Evolutionary conservation across 2,329 filamentous ascomycete genomes (phyloP), one percentile per base, ranked within the genome.

Genomic region (Colletotrichum tamarilloi): DNA sequence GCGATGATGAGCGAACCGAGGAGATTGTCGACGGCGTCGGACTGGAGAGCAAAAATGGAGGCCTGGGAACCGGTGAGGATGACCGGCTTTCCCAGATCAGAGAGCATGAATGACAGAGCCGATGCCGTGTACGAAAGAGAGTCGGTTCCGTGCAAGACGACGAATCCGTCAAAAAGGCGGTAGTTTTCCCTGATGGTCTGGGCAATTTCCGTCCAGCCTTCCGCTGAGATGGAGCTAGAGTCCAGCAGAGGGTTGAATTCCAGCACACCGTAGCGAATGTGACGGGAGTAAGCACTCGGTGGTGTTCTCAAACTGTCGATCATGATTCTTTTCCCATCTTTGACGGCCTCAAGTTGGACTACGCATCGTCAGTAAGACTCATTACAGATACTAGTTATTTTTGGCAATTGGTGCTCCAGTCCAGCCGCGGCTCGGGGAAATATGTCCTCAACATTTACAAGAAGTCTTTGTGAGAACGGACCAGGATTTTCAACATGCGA

Each of bases 101-200:
- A 90, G 81, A 98, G 90, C 94, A 98, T 97, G 85, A 98, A 98
- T 77, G 94, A 97, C 71, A 98, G 87, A 4, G 95, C 95, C 5
- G 95, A 97, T 74, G 94, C 94, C 5, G 95, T 97, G 83, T 98
- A 98, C 22, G 93, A 94, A 64, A 98, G 86, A 57, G 94, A 97
- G 83, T 98, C 95, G 7, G 95, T 98, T 74, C 95, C 95, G 82
- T 98, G 95, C 42, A 97, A 90, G 53, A 98, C 92, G 26, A 98
- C 94, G 79, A 98, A 98, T 24, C 94, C 95, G 81, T 98, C 95
- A 79, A 95, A 98, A 0, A 94, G 88, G 75, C 92, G 92, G 82
- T 98, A 98, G 82, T 98, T 98, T 75, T 93, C 91, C 77, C 91
- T 89, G 76, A 98, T 90, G n/a, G 93, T 90, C 63, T 88, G 85